Conservation (phyloP, 257 asterid genomes). For the Eucommia ulmoides region DNA sequence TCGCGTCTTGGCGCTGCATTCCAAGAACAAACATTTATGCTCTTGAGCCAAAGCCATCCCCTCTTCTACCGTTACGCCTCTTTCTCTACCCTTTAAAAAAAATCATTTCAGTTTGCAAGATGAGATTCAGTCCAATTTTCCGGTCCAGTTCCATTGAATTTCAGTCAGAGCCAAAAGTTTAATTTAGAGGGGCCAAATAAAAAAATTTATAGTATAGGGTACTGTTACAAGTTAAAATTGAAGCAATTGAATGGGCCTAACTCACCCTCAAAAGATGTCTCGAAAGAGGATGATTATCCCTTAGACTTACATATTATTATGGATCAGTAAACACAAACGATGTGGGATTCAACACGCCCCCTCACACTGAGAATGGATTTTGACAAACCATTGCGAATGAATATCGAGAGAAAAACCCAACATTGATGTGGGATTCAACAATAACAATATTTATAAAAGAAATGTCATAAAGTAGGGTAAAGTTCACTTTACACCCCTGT, state of each 20-base stretch:
- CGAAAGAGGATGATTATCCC: too few relatives aligned
- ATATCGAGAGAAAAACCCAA: too few relatives aligned
- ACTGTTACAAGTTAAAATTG: not conserved
- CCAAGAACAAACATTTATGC: slow-evolving; percentile 51
- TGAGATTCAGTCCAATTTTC: not conserved
- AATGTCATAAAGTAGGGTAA: too few relatives aligned
- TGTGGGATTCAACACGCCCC: too few relatives aligned
- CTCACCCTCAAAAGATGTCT: too few relatives aligned
- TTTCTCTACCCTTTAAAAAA: slow-evolving; percentile 63
- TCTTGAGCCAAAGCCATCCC: slow-evolving; percentile 61
- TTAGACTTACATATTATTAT: not conserved
- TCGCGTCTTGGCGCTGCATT: slow-evolving; percentile 81
- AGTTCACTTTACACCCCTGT: too few relatives aligned
- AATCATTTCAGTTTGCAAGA: not conserved
- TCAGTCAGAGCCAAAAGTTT: not conserved
- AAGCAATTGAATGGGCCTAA: not conserved
- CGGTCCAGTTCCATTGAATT: not conserved
- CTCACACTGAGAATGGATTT: too few relatives aligned
- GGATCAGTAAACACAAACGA: too few relatives aligned
- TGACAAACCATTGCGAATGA: too few relatives aligned
- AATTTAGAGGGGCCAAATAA: not conserved
- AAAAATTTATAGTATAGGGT: not conserved
- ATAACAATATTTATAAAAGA: too few relatives aligned
- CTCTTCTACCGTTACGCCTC: slow-evolving; percentile 67
- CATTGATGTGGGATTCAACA: too few relatives aligned